Evolutionary conservation across 306 rosid genomes (phyloP).

Genomic region (Quercus robur): DNA sequence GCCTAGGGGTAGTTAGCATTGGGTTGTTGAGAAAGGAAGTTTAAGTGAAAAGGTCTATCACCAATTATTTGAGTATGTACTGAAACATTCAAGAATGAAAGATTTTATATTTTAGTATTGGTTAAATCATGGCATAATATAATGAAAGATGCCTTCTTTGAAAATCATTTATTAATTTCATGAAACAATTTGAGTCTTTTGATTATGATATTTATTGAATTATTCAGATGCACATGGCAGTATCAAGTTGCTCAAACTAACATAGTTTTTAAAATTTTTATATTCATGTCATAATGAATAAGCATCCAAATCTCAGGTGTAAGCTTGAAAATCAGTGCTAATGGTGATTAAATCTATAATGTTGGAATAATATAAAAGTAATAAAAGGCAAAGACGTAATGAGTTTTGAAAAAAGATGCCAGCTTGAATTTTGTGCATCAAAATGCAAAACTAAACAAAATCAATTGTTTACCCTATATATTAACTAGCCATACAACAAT

Average conservation of each 20-base stretch:
- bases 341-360: background rate
- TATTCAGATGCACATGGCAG: background rate
- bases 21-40: background rate
- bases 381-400: background rate
- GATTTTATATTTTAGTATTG: background rate
- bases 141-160: background rate
- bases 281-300: background rate
- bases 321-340: background rate
- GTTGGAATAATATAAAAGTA: background rate
- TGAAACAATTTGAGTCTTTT: background rate
- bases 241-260: background rate
- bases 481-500: slow-evolving; percentile 2
- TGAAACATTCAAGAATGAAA: background rate
- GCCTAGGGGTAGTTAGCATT: background rate
- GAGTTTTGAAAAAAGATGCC: background rate
- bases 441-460: slow-evolving; percentile 12
- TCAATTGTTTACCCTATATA: slow-evolving; percentile 15
- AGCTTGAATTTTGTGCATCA: background rate
- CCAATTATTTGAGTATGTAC: background rate
- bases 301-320: background rate
- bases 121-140: background rate
- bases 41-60: background rate
- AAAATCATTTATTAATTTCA: background rate
- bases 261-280: background rate
- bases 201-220: background rate